Base-by-base conservation (phyloP, 2,329 filamentous ascomycete species). In the Colletotrichum coccodes region DNA sequence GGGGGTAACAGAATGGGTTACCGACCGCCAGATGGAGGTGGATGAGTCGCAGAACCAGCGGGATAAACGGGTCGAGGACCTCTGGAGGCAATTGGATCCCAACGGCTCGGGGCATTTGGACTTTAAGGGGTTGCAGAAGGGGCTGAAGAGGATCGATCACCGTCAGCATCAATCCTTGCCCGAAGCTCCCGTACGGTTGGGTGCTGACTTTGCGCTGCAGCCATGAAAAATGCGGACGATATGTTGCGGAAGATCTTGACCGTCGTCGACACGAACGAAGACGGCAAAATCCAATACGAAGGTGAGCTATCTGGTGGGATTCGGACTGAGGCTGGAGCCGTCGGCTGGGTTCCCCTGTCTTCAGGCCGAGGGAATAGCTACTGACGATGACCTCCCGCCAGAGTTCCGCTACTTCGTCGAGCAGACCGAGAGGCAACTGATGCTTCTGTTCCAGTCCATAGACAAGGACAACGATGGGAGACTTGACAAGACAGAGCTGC, bases 401-500 rank as follows among this genome's bases (percentile, higher is more conserved):
- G 96, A 99, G 83, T 99, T 99, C 77, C 91, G 91, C 72, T 87
- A 85, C 47, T 98, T 98, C 77, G 94, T 98, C 76, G 89, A 95
- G 75, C 88, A 93, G 68, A 94, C 96, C 47, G 96, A 99, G 80
- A 88, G 88, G 69, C 92, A 98, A 79, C 89, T 99, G 14, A 91
- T 89, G 79, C 80, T 87, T 61, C 89, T 99, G 26, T 99, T 99
- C 82, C 87, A 90, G 74, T 90, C 89, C 71, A 98, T 99, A 76
- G 96, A 99, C 79, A 88, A 87, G 73, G 92, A 98, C 78, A 85
- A 90, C 71, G 93, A 97, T 79, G 95, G 95, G 46, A 92, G 92
- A 77, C 86, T 99, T 70, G 94, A 97, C 76, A 94, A 94, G 80
- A 84, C 85, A n/a, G 95, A 98, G 83, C 86, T 99, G 54, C 90